These are phyloP conservation scores for Aspergillus hancockii DNA, from an alignment of 495 filamentous ascomycete species.

Conservation along the genomic window DNA sequence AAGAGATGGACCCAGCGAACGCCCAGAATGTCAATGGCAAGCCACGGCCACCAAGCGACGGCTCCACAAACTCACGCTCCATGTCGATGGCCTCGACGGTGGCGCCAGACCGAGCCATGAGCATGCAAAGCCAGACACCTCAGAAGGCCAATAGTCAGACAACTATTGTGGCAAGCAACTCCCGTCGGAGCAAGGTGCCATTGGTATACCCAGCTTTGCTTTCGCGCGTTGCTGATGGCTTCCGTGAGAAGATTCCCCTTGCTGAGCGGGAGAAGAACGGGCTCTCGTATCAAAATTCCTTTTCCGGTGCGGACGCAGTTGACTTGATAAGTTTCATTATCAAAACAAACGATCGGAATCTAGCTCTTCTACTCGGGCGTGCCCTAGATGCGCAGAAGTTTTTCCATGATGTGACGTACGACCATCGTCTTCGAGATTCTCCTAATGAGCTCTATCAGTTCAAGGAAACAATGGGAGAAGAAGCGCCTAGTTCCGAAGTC, in stretches of 20 bases:
- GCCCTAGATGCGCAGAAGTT: constrained; percentile 98
- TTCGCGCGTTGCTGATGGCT: constrained; percentile 85
- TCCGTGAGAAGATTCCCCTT: constrained; percentile 79
- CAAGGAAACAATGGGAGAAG: constrained; percentile 87
- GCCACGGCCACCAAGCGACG: constrained; percentile 45
- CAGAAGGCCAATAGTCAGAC: constrained; percentile 32
- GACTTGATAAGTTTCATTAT: constrained; percentile 94
- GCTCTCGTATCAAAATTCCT: constrained; percentile 93
- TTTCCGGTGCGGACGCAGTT: constrained; percentile 91
- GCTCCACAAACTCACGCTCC: constrained; percentile 52
- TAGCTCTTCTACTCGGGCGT: constrained; percentile 90
- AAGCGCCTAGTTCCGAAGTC: constrained; percentile 74
- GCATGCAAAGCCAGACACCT: constrained; percentile 42
- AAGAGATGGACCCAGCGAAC: constrained; percentile 28
- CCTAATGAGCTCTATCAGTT: constrained; percentile 94
- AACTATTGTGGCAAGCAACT: constrained; percentile 48
- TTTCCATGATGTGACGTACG: constrained; percentile 99
- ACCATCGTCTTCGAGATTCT: constrained; percentile 91
- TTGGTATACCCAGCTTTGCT: constrained; percentile 92
- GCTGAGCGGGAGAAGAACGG: constrained; percentile 95
- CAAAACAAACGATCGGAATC: constrained; percentile 91
- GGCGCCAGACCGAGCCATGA: constrained; percentile 53
- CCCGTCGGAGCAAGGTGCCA: constrained; percentile 61
- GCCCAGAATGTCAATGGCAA: constrained; percentile 28
- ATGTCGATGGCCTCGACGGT: constrained; percentile 92